phyloP scores from a whole-genome alignment of 1,284 basidiomycete species.

The Ceratobasidium sp. region DNA sequence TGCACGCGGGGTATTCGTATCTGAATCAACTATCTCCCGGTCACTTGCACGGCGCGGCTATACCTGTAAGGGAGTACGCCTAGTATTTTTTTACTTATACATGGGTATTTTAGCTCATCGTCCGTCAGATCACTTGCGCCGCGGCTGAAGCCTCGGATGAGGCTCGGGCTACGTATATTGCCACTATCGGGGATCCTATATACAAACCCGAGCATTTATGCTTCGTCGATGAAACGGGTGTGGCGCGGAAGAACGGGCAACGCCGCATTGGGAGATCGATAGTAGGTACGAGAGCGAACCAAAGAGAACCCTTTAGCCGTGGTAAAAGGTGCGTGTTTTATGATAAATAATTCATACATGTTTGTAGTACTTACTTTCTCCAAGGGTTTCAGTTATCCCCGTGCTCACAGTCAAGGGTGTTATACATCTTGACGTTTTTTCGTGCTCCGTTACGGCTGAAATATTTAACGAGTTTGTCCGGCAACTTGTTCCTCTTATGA shows the following conservation, averaged over 20 bases:
- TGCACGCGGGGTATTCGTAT: too few relatives aligned
- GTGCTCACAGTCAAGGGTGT: neutral
- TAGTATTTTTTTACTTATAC: too few relatives aligned
- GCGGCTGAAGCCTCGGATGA: too few relatives aligned
- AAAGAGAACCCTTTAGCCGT: neutral
- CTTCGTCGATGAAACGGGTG: conserved; percentile 50
- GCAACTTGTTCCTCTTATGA: neutral
- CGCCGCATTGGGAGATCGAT: conserved; percentile 6
- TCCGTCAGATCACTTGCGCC: too few relatives aligned
- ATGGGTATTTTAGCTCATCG: too few relatives aligned
- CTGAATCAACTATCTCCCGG: too few relatives aligned
- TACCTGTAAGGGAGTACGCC: too few relatives aligned
- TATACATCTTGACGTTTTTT: neutral
- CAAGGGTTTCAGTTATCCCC: too few relatives aligned
- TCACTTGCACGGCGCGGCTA: too few relatives aligned
- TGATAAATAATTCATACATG: neutral
- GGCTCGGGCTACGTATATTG: too few relatives aligned
- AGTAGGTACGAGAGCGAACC: neutral
- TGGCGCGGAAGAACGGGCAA: conserved; percentile 45
- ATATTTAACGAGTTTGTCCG: conserved; percentile 43
- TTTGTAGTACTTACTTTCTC: too few relatives aligned
- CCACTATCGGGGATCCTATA: too few relatives aligned
- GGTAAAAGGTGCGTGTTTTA: neutral
- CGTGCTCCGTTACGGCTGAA: conserved; percentile 2
- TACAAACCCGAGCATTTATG: conserved; percentile 38